Evolutionary conservation across 495 filamentous ascomycete species (phyloP).

Genomic region (Aspergillus cavernicola): DNA sequence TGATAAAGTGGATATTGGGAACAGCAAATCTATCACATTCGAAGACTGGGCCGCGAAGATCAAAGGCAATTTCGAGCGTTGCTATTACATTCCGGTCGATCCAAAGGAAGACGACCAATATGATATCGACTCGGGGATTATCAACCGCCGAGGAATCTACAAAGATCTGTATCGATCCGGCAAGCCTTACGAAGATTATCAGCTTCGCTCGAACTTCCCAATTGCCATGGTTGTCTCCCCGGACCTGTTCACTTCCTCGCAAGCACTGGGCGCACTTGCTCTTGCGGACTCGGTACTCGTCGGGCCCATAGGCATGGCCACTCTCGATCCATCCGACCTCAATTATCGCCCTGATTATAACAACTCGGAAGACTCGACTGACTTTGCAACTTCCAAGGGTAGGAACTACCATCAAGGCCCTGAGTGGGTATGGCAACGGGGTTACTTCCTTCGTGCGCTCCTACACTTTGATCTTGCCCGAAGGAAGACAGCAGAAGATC

Average conservation of each 20-base stretch:
- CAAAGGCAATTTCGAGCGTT: constrained; percentile 81
- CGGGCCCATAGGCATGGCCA: constrained; percentile 92
- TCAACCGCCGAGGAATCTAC: constrained; percentile 93
- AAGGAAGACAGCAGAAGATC: constrained; percentile 55
- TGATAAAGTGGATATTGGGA: constrained; percentile 60
- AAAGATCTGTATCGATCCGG: constrained; percentile 92
- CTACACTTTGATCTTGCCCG: constrained; percentile 84
- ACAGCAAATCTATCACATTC: constrained; percentile 61
- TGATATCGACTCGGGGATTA: constrained; percentile 71
- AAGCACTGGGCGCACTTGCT: constrained; percentile 73
- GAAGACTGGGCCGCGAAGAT: constrained; percentile 76
- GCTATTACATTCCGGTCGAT: constrained; percentile 77
- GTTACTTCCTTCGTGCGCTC: constrained; percentile 88
- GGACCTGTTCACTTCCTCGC: constrained; percentile 71
- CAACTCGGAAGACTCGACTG: constrained; percentile 86
- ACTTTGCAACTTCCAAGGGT: constrained; percentile 88
- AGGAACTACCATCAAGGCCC: constrained; percentile 98
- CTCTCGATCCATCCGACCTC: constrained; percentile 83
- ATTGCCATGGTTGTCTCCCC: constrained; percentile 95
- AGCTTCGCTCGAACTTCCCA: constrained; percentile 88
- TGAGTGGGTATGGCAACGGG: constrained; percentile 98
- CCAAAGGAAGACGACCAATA: constrained; percentile 66
- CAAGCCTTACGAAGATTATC: constrained; percentile 97
- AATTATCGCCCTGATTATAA: constrained; percentile 93
- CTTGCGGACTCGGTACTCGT: constrained; percentile 73